Base-by-base conservation (phyloP, 805 yeast species). In the Starmera dryadoides region DNA sequence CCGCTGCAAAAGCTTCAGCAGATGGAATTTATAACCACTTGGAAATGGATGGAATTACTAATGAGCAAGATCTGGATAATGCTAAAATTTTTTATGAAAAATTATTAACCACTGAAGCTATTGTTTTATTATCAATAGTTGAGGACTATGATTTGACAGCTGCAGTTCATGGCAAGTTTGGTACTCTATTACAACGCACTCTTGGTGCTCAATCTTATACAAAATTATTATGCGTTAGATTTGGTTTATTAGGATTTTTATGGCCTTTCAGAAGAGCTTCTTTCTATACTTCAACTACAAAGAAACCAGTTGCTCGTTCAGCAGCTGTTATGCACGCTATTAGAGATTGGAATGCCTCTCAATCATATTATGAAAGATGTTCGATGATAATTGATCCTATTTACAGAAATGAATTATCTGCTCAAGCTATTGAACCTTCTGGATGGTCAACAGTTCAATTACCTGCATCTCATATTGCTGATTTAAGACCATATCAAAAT, bases 231-330 rank as follows among this genome's bases (percentile, higher is more conserved):
- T 57, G 63, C 30, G 57, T 67, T n/a, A 55, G 66, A 16, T 48
- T 67, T 53, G 71, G 71, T 1, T 52, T 67, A 17, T 40, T 67
- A 21, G 71, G 66, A 2, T 65, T 66, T 37, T 72, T 67, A 46
- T 67, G 71, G 73, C 73, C 73, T 11, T 67, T 67, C 47, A 52
- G 67, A 9, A 60, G 67, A 42, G 48, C 68, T 6, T 60, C 62
- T 21, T 62, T 65, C 42, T 68, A 59, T 43, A 59, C 66, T 17
- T 47, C 65, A n/a, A 56, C 61, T 12, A 58, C 69, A 5, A 58
- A 52, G 39, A 57, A 60, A 40, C 70, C 71, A 3, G 62, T 65
- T 14, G 68, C 70, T 2, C 52, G 71, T 19, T 50, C 60, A 22
- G 69, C 68, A 2, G 69, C 68, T 3, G 55, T 68, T 10, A 49